Base-by-base conservation (phyloP, 306 rosid species). In the Sechiopsis laciniata region DNA sequence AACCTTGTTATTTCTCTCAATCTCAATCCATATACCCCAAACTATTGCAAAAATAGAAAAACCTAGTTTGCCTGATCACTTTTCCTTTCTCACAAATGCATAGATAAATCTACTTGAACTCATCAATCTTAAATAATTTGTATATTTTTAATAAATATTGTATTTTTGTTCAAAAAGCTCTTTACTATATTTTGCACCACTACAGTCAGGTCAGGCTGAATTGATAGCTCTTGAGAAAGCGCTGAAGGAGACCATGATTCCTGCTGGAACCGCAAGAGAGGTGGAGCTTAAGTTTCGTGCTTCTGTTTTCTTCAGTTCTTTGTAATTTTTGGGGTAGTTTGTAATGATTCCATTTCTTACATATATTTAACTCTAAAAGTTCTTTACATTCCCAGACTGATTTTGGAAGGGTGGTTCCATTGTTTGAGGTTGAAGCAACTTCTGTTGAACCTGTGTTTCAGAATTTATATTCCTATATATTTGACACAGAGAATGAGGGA, bases 241-340 rank as follows among this genome's bases (percentile, higher is more conserved):
- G 69, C 66, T 94, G 82, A 94, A 85, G 78, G 96, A 86, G 77
- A 86, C 89, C 62, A 87, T 94, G 98, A 83, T 94, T 80, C 87
- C 96, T 60, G 90, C 90, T 40, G 97, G 97, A 82, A 82, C 78
- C 61, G 85, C 98, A 26, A 86, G 97, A 88, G 97, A 94, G 98
- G 98, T 90, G 80, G 78, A 62, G 51, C 24, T 11, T 56, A 48
- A 69, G 29, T 21, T 68, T 45, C 32, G 46, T 4, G 10, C 17
- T 80, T 21, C 48, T 6, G 40, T 46, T 78, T 78, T 12, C 66
- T 62, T 32, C 24, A 5, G 45, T 75, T 61, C n/a, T 56, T 37
- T 37, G 45, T 37, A 37, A 8, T 37, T 37, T 37, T 37, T 5
- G 45, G 45, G 45, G 45, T 37, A 37, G 45, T 37, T 37, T 37